Evolutionary conservation across 495 filamentous ascomycete species (phyloP).

Genomic region (Aspergillus leporis): DNA sequence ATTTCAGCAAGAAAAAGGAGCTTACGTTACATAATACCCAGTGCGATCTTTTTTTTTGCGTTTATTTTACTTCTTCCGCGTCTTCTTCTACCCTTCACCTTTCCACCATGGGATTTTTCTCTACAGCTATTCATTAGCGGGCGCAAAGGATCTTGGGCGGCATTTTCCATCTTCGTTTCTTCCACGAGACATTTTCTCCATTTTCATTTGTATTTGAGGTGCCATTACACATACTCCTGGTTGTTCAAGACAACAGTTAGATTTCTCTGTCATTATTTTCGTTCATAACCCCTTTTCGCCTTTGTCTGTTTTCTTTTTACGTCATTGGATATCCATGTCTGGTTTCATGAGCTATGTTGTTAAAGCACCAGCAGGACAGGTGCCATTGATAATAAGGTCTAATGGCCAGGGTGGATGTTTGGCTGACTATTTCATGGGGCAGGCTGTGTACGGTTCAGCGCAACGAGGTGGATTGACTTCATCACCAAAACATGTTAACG

Average conservation of each 20-base stretch:
- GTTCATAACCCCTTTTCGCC: not conserved
- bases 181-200: slow-evolving; percentile 4
- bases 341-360: slow-evolving; percentile 21
- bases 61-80: slow-evolving; percentile 13
- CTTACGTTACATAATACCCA: slow-evolving; percentile 29
- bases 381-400: slow-evolving; percentile 19
- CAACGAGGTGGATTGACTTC: not conserved
- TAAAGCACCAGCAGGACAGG: slow-evolving; percentile 22
- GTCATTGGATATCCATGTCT: slow-evolving; percentile 18
- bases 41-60: slow-evolving; percentile 26
- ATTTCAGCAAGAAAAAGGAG: slow-evolving; percentile 10
- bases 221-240: slow-evolving; percentile 4
- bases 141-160: slow-evolving; percentile 42
- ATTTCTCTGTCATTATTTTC: slow-evolving; percentile 2
- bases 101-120: slow-evolving; percentile 34
- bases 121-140: slow-evolving; percentile 48
- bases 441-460: not conserved
- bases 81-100: slow-evolving; percentile 23
- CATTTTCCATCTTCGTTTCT: slow-evolving; percentile 26
- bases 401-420: slow-evolving; percentile 5
- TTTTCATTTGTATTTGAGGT: slow-evolving; percentile 6
- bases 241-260: slow-evolving; percentile 1
- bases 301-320: not conserved
- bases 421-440: not conserved
- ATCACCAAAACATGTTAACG: not conserved